Conservation (phyloP, 116 monocot genomes). For the Iris pallida region DNA sequence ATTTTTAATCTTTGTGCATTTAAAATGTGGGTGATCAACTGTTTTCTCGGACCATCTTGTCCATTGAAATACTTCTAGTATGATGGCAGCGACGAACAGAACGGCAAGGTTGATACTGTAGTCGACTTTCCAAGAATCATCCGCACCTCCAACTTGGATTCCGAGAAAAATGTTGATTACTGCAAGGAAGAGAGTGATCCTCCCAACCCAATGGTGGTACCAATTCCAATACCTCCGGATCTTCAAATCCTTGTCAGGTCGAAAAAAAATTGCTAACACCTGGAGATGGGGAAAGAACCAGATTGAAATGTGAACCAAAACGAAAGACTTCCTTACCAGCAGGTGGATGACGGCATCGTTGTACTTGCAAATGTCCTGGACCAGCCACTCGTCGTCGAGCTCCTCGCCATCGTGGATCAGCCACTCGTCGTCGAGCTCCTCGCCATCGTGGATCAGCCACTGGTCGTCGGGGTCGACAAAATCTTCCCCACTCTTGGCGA, state of each 20-base stretch:
- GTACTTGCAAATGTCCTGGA: slow-evolving; percentile 50
- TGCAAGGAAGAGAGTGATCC: slow-evolving; percentile 45
- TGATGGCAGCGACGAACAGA: slow-evolving; percentile 26
- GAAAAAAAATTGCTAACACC: slow-evolving; percentile 60
- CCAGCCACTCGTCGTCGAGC: slow-evolving; percentile 55
- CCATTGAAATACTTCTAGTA: slow-evolving; percentile 54
- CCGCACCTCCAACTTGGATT: slow-evolving; percentile 39
- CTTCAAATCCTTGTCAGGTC: slow-evolving; percentile 53
- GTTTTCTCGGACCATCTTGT: slow-evolving; percentile 38
- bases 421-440: too few relatives aligned
- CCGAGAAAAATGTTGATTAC: slow-evolving; percentile 48
- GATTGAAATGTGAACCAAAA: not conserved
- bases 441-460: too few relatives aligned
- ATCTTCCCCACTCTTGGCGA: slow-evolving; percentile 36
- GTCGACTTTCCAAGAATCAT: slow-evolving; percentile 57
- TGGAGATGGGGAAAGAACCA: slow-evolving; percentile 7
- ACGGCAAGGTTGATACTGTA: slow-evolving; percentile 50
- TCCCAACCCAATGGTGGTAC: slow-evolving; percentile 68
- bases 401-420: slow-evolving; percentile 61
- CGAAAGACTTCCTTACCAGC: slow-evolving; percentile 29
- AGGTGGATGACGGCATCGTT: slow-evolving; percentile 60
- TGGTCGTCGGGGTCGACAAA: slow-evolving; percentile 35
- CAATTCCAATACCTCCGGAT: slow-evolving; percentile 58
- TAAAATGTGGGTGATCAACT: slow-evolving; percentile 23
- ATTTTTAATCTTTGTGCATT: not conserved